Evolutionary conservation across 306 rosid genomes (phyloP).

Genomic region (Glycyrrhiza uralensis): DNA sequence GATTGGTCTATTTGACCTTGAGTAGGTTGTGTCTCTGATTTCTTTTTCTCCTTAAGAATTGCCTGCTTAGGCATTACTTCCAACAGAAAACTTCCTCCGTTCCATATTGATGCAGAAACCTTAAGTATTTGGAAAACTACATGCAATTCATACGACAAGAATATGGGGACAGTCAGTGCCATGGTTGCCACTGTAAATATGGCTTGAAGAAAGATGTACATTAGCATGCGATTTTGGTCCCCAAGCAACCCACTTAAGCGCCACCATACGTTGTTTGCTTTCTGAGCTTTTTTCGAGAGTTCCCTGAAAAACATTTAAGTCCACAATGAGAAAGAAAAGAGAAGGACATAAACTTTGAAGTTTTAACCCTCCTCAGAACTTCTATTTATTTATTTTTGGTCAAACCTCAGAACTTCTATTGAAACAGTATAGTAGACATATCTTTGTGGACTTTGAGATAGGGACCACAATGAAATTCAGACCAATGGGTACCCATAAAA

Average conservation of each 20-base stretch:
- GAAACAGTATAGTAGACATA: neutral
- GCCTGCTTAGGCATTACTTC: conserved; percentile 93
- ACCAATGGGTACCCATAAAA: too few species aligned
- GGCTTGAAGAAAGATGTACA: conserved; percentile 75
- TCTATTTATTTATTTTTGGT: too few species aligned
- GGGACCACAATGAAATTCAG: too few species aligned
- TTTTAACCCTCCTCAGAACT: neutral
- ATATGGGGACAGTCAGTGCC: conserved; percentile 80
- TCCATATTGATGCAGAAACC: conserved; percentile 79
- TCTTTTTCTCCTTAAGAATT: conserved; percentile 73
- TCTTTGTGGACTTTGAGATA: neutral
- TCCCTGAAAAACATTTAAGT: conserved; percentile 45
- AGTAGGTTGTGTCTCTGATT: conserved; percentile 40
- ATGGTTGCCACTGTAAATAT: conserved; percentile 72
- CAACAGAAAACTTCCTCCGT: conserved; percentile 82
- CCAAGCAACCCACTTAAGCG: conserved; percentile 79
- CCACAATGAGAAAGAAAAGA: neutral
- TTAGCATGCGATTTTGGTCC: conserved; percentile 73
- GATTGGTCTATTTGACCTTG: conserved; percentile 41
- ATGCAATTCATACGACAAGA: conserved; percentile 70
- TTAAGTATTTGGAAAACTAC: conserved; percentile 70
- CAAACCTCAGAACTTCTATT: neutral
- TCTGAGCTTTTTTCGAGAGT: conserved; percentile 78
- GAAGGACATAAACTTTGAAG: neutral
- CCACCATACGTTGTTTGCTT: conserved; percentile 88